These are phyloP conservation scores for Syncephalastrum racemosum DNA, from an alignment of 371 early-diverging fungal genomes.

Conservation along the genomic window DNA sequence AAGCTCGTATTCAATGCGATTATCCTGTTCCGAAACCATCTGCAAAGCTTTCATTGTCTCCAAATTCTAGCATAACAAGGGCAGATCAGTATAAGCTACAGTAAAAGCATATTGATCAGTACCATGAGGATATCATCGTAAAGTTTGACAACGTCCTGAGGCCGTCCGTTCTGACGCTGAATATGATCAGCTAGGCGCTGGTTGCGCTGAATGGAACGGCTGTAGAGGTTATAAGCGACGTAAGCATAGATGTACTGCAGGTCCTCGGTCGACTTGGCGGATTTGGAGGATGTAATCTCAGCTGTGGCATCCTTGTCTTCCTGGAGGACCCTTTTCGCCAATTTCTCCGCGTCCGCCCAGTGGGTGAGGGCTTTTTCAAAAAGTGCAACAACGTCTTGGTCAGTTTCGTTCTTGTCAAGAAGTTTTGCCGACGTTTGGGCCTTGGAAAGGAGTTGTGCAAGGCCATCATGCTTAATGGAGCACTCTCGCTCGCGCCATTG, in stretches of 20 bases:
- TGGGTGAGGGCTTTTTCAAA: slow-evolving; percentile 55
- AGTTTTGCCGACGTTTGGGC: slow-evolving; percentile 35
- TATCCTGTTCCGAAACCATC: slow-evolving; percentile 46
- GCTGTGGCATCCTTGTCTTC: slow-evolving; percentile 67
- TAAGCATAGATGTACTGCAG: slow-evolving; percentile 57
- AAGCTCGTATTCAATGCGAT: slow-evolving; percentile 50
- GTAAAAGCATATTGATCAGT: slow-evolving; percentile 5
- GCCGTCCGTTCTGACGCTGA: slow-evolving; percentile 38
- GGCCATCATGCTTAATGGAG: slow-evolving; percentile 35
- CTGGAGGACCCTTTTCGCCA: slow-evolving; percentile 60
- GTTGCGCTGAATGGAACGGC: slow-evolving; percentile 58
- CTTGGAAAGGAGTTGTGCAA: slow-evolving; percentile 39
- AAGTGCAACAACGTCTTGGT: slow-evolving; percentile 33
- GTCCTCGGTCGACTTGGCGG: slow-evolving; percentile 60
- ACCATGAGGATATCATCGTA: slow-evolving; percentile 71
- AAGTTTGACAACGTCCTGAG: slow-evolving; percentile 65
- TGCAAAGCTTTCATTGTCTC: slow-evolving; percentile 56
- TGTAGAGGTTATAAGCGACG: slow-evolving; percentile 55
- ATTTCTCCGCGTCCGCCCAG: slow-evolving; percentile 62
- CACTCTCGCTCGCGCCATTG: slow-evolving; percentile 48
- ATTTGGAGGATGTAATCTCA: slow-evolving; percentile 73
- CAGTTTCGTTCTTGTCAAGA: slow-evolving; percentile 10
- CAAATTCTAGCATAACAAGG: slow-evolving; percentile 24
- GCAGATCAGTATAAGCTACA: not conserved
- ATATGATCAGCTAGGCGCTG: slow-evolving; percentile 43